These are phyloP conservation scores for Dryadomyces quercus-mongolicae DNA, from an alignment of 2,329 filamentous ascomycete genomes.

Conservation along the genomic window DNA sequence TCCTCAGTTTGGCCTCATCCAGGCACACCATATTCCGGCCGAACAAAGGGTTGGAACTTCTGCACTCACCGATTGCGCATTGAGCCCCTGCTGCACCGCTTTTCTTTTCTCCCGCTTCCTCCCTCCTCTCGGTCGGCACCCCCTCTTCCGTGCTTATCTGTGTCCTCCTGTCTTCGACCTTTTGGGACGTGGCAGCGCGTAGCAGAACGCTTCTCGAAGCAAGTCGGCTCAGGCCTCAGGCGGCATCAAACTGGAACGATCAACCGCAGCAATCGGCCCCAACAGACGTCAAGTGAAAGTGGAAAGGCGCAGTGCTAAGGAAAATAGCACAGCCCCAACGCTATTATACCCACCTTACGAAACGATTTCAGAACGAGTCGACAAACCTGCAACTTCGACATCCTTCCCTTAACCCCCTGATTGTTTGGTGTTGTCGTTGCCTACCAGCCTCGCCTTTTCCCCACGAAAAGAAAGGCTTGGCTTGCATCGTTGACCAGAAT, in stretches of 20 bases:
- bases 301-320: slow-evolving; percentile 3
- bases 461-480: background rate
- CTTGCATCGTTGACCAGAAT: background rate
- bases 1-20: background rate
- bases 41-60: too few relatives aligned
- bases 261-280: background rate
- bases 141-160: background rate
- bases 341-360: slow-evolving; percentile 5
- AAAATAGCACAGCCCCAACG: slow-evolving; percentile 12
- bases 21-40: too few relatives aligned
- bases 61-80: background rate
- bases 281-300: background rate
- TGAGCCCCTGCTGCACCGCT: background rate
- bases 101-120: background rate
- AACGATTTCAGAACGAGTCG: slow-evolving; percentile 1
- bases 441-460: background rate
- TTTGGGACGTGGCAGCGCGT: background rate
- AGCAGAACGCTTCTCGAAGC: too few relatives aligned
- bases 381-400: background rate
- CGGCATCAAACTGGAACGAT: too few relatives aligned
- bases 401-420: background rate
- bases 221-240: too few relatives aligned
- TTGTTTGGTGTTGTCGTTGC: background rate
- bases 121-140: background rate
- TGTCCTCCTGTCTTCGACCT: background rate